Conservation (phyloP, 768 basidiomycete genomes). For the Auriscalpium orientale region DNA sequence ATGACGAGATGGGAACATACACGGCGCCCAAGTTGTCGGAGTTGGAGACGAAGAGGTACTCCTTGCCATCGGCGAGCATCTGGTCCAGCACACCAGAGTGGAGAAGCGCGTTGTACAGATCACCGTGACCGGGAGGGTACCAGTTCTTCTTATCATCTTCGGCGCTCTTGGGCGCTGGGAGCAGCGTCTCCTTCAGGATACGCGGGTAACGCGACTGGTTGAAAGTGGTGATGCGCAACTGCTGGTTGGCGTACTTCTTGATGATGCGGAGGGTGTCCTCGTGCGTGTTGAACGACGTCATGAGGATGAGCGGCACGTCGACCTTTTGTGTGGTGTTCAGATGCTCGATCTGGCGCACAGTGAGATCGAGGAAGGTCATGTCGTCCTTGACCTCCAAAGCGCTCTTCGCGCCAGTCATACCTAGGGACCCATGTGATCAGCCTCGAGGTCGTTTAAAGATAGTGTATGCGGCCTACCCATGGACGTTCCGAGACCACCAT, state of each 20-base stretch:
- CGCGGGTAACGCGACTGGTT: slow-evolving; percentile 94
- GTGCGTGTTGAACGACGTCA: slow-evolving; percentile 99
- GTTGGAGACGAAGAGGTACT: slow-evolving; percentile 97
- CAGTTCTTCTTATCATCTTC: slow-evolving; percentile 84
- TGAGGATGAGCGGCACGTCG: slow-evolving; percentile 94
- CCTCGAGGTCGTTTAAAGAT: background rate
- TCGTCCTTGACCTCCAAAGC: slow-evolving; percentile 95
- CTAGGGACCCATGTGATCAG: slow-evolving; percentile 25
- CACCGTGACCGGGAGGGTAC: slow-evolving; percentile 98
- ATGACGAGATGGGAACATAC: slow-evolving; percentile 33
- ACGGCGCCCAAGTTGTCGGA: slow-evolving; percentile 94
- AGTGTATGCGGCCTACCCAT: slow-evolving; percentile 52
- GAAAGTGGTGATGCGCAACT: slow-evolving; percentile 86
- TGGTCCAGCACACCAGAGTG: slow-evolving; percentile 90
- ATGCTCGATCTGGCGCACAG: slow-evolving; percentile 92
- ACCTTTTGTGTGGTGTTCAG: slow-evolving; percentile 78
- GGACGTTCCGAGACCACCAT: slow-evolving; percentile 88
- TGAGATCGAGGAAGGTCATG: slow-evolving; percentile 96
- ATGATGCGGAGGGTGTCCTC: slow-evolving; percentile 94
- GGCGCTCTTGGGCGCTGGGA: slow-evolving; percentile 73
- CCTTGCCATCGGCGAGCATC: slow-evolving; percentile 85
- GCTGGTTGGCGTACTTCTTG: slow-evolving; percentile 94
- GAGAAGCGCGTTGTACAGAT: slow-evolving; percentile 86
- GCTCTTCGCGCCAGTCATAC: slow-evolving; percentile 83
- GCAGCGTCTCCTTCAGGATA: slow-evolving; percentile 81